Evolutionary conservation across 1,139 yeast species (phyloP).

Genomic region (Hansenula sp.): DNA sequence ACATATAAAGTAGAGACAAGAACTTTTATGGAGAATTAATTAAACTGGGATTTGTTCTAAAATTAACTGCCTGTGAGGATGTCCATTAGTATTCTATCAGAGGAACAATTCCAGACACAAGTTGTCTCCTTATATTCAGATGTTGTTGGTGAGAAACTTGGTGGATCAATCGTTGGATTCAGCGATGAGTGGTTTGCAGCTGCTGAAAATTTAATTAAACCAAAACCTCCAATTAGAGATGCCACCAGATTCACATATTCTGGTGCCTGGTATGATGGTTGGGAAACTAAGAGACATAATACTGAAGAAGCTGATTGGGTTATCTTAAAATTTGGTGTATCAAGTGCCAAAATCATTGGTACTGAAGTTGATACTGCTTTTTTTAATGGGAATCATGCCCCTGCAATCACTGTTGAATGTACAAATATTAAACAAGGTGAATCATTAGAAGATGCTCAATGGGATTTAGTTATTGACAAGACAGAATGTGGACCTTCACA

Average conservation of each 20-base stretch:
- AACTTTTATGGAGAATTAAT: too few relatives aligned
- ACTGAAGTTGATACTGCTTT: conserved; percentile 90
- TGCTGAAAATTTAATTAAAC: conserved; percentile 82
- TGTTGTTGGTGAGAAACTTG: conserved; percentile 80
- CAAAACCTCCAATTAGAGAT: conserved; percentile 74
- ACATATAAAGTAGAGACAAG: too few relatives aligned
- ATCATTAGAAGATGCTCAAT: conserved; percentile 34
- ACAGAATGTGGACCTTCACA: conserved; percentile 86
- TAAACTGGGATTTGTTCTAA: too few relatives aligned
- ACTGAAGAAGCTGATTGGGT: conserved; percentile 83
- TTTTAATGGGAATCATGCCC: conserved; percentile 95
- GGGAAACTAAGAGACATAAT: conserved; percentile 97
- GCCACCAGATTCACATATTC: conserved; percentile 73
- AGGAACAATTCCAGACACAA: conserved; percentile 18
- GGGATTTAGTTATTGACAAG: conserved; percentile 69
- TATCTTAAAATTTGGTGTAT: conserved; percentile 74
- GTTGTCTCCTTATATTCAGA: conserved; percentile 33
- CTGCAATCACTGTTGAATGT: conserved; percentile 82
- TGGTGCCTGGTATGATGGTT: conserved; percentile 98
- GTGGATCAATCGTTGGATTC: conserved; percentile 63
- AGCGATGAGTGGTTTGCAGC: conserved; percentile 96
- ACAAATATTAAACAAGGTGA: conserved; percentile 28
- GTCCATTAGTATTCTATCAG: conserved; percentile 4
- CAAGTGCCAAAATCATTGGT: conserved; percentile 74
- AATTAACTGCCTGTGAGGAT: too few relatives aligned